These are phyloP conservation scores for Coprinopsis strossmayeri DNA, from an alignment of 768 basidiomycete genomes.

Conservation along the genomic window DNA sequence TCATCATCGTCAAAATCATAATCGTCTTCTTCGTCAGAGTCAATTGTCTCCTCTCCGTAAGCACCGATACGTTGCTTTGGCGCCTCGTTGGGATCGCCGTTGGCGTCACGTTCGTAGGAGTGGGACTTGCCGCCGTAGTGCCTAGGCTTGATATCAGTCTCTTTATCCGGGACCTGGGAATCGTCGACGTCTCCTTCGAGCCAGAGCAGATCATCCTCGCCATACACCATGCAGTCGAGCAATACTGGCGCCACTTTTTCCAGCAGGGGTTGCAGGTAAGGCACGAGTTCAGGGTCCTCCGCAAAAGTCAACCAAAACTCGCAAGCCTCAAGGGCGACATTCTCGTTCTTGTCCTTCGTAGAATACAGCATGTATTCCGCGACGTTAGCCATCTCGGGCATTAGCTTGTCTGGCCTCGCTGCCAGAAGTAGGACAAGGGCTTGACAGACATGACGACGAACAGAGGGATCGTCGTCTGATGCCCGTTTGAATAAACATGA, in stretches of 20 bases:
- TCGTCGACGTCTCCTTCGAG: constrained; percentile 90
- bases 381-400: constrained; percentile 93
- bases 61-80: constrained; percentile 46
- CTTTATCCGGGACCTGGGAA: constrained; percentile 86
- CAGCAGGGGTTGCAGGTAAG: constrained; percentile 79
- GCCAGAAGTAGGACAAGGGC: constrained; percentile 90
- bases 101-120: constrained; percentile 69
- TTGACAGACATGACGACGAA: constrained; percentile 93
- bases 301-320: constrained; percentile 99
- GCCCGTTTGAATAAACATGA: constrained; percentile 92
- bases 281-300: constrained; percentile 84
- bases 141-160: constrained; percentile 92
- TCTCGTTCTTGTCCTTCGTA: constrained; percentile 95
- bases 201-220: constrained; percentile 93
- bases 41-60: constrained; percentile 76
- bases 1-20: constrained; percentile 85
- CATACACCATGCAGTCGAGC: constrained; percentile 96
- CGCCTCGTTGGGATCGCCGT: constrained; percentile 30
- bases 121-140: constrained; percentile 86
- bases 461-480: constrained; percentile 87
- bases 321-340: constrained; percentile 94
- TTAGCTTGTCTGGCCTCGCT: constrained; percentile 89
- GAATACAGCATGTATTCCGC: constrained; percentile 99
- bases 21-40: constrained; percentile 86
- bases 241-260: constrained; percentile 91